Percentiles rank a stretch among this genome's conserved stretches.
These are phyloP conservation scores for Trypanosoma boissoni DNA, from an alignment of 208 protist genomes.

Conservation along the genomic window DNA sequence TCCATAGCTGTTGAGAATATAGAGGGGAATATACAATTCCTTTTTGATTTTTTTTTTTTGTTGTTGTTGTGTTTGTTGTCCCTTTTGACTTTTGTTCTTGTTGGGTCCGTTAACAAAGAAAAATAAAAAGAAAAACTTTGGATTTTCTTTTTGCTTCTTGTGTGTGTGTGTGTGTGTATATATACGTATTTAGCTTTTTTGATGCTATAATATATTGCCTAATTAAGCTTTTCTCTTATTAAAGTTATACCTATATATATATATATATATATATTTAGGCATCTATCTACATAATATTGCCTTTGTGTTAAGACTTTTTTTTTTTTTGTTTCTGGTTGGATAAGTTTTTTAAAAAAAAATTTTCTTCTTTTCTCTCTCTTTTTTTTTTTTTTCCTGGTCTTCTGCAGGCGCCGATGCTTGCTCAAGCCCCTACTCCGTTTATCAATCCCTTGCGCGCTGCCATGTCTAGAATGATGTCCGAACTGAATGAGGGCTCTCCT, in stretches of 20 bases:
- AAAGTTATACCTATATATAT: too few relatives aligned
- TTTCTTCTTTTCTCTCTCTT: not conserved
- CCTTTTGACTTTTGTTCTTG: not conserved
- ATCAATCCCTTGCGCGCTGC: slow-evolving; percentile 20
- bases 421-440: slow-evolving; percentile 23
- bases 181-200: not conserved
- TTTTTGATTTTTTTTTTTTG: not conserved
- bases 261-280: too few relatives aligned
- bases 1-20: not conserved
- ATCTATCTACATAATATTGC: too few relatives aligned
- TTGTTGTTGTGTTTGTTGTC: too few relatives aligned
- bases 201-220: too few relatives aligned
- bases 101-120: not conserved
- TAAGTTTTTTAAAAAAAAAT: not conserved
- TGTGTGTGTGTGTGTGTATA: not conserved
- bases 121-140: not conserved
- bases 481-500: not conserved
- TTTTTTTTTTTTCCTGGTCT: not conserved
- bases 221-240: too few relatives aligned
- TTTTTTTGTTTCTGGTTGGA: too few relatives aligned
- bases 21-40: not conserved
- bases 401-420: slow-evolving; percentile 3
- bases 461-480: slow-evolving; percentile 22
- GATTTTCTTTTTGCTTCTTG: not conserved
- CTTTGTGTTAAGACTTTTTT: too few relatives aligned